Percentiles rank a stretch among this genome's conserved stretches.
These are phyloP conservation scores for Yarrowia yakushimensis DNA, from an alignment of 805 yeast genomes.

Conservation along the genomic window DNA sequence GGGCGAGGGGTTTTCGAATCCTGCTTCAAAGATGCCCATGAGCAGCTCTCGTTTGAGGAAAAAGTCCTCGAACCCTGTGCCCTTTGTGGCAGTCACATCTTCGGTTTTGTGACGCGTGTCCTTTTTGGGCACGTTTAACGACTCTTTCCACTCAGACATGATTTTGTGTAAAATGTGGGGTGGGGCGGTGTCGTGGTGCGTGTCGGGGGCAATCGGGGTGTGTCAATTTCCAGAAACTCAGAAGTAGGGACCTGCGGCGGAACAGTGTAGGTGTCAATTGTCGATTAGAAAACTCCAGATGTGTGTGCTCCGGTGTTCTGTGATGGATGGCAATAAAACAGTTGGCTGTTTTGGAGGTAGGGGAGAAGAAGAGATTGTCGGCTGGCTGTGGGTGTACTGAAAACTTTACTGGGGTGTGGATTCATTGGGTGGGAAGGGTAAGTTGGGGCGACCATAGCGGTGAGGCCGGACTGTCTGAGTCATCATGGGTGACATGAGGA, in stretches of 20 bases:
- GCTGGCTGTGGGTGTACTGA: slow-evolving; percentile 16
- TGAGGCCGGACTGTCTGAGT: background rate
- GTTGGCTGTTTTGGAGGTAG: slow-evolving; percentile 22
- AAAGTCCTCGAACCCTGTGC: slow-evolving; percentile 88
- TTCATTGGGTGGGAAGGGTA: slow-evolving; percentile 25
- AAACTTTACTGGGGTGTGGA: slow-evolving; percentile 24
- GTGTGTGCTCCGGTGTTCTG: slow-evolving; percentile 13
- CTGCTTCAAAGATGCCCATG: slow-evolving; percentile 99
- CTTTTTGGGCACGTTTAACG: slow-evolving; percentile 70
- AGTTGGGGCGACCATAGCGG: background rate
- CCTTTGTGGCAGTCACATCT: slow-evolving; percentile 89
- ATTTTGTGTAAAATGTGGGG: slow-evolving; percentile 14
- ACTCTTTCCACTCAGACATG: slow-evolving; percentile 61
- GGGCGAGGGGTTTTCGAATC: slow-evolving; percentile 96
- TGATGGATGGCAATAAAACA: slow-evolving; percentile 23
- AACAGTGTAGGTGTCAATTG: slow-evolving; percentile 24
- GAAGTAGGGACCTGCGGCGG: background rate
- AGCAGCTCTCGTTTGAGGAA: slow-evolving; percentile 85
- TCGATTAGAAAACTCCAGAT: slow-evolving; percentile 24
- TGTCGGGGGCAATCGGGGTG: slow-evolving; percentile 6
- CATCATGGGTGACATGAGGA: background rate
- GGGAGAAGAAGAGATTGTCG: slow-evolving; percentile 24
- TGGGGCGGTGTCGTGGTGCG: background rate
- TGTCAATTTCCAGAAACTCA: background rate
- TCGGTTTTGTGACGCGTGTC: slow-evolving; percentile 97